Evolutionary conservation across 257 asterid genomes (phyloP).

Genomic region (Eucommia ulmoides): DNA sequence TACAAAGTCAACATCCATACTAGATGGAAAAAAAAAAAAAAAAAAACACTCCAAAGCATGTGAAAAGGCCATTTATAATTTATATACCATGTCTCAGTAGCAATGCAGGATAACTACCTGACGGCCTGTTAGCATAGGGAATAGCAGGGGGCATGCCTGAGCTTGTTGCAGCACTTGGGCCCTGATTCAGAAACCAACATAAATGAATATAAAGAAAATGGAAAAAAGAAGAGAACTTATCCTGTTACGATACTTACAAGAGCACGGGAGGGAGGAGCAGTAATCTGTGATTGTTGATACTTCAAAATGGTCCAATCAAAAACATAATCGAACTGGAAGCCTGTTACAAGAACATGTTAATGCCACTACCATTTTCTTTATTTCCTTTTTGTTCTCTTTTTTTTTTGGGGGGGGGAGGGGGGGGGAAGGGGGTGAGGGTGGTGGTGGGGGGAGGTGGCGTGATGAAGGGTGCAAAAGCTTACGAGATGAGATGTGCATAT

Average conservation of each 20-base stretch:
- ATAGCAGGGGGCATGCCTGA: slow-evolving; percentile 81
- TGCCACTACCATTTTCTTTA: too few relatives aligned
- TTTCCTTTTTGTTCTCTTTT: too few relatives aligned
- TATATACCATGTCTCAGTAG: too few relatives aligned
- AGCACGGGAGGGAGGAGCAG: slow-evolving; percentile 69
- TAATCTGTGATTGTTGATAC: slow-evolving; percentile 90
- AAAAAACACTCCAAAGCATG: too few relatives aligned
- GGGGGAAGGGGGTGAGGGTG: too few relatives aligned
- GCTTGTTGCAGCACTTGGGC: slow-evolving; percentile 67
- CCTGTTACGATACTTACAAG: slow-evolving; percentile 35
- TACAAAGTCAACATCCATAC: too few relatives aligned
- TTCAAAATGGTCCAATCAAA: slow-evolving; percentile 97
- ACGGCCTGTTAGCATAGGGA: slow-evolving; percentile 54
- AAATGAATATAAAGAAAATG: slow-evolving; percentile 3
- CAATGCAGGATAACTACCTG: slow-evolving; percentile 31
- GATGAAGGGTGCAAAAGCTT: too few relatives aligned
- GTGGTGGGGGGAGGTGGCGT: too few relatives aligned
- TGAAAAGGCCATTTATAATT: too few relatives aligned
- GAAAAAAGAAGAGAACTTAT: slow-evolving; percentile 1
- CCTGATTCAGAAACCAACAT: slow-evolving; percentile 29
- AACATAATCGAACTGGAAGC: slow-evolving; percentile 92
- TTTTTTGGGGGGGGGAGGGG: too few relatives aligned
- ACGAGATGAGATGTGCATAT: too few relatives aligned
- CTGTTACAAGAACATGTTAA: slow-evolving; percentile 32
- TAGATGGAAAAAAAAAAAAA: too few relatives aligned